Evolutionary conservation across 2,329 filamentous ascomycete species (phyloP).

Genomic region (Fusarium buxicola): DNA sequence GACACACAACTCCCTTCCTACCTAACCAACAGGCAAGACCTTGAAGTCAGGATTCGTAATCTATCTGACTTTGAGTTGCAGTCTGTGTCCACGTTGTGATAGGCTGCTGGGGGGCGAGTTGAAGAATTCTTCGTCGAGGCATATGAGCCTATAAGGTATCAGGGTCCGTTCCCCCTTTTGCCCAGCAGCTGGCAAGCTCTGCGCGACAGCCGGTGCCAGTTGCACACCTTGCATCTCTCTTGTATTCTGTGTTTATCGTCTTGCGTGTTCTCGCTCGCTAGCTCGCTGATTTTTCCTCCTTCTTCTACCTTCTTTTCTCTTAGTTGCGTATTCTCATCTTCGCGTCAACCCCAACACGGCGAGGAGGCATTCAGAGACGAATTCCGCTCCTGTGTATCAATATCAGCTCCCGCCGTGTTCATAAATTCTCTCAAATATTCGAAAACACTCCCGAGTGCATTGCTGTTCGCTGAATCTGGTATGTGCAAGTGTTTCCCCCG

Average conservation of each 20-base stretch:
- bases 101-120: conserved; percentile 23
- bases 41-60: conserved; percentile 16
- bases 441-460: conserved; percentile 2
- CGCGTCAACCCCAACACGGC: conserved; percentile 13
- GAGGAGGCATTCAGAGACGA: conserved; percentile 13
- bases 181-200: conserved; percentile 29
- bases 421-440: conserved; percentile 15
- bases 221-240: conserved; percentile 28
- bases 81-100: conserved; percentile 37
- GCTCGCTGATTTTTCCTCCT: conserved; percentile 12
- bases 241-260: conserved; percentile 17
- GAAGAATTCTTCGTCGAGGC: neutral
- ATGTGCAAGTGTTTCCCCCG: neutral
- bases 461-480: conserved; percentile 4
- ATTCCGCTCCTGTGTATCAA: conserved; percentile 23
- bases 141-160: conserved; percentile 27
- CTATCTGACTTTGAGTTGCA: conserved; percentile 25
- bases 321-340: conserved; percentile 6
- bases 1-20: conserved; percentile 2
- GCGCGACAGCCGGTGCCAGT: conserved; percentile 40
- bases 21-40: neutral
- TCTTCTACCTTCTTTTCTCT: conserved; percentile 6
- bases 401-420: conserved; percentile 9
- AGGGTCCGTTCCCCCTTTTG: conserved; percentile 20
- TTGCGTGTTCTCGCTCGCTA: conserved; percentile 10